These are phyloP conservation scores for Rosa lucieae DNA, from an alignment of 306 rosid species.

Conservation along the genomic window DNA sequence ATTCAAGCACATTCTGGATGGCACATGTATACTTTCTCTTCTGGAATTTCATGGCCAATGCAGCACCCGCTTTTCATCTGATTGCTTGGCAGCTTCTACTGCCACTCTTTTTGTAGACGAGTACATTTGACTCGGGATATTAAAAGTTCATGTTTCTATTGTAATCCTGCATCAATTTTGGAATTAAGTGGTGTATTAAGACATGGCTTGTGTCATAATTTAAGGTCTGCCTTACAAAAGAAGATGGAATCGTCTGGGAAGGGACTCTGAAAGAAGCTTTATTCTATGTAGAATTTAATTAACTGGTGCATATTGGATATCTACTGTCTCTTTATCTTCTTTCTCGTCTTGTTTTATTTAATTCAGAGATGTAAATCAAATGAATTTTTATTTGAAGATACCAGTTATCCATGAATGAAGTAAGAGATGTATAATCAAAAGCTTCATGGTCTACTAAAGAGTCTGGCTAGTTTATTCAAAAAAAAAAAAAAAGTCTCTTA, in stretches of 20 bases:
- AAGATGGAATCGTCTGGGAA: too few relatives aligned
- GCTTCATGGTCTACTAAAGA: neutral
- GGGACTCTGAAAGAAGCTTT: too few relatives aligned
- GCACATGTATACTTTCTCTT: neutral
- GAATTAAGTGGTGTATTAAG: neutral
- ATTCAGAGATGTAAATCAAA: neutral
- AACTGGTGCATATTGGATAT: neutral
- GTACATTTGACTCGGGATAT: neutral
- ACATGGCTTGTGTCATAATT: neutral
- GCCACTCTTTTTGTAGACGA: neutral
- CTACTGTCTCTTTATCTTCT: neutral
- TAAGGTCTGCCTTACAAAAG: neutral
- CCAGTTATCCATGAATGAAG: neutral
- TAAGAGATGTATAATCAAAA: neutral
- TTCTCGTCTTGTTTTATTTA: neutral
- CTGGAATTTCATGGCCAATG: neutral
- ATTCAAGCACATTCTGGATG: neutral
- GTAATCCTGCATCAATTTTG: neutral
- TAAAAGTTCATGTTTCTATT: neutral
- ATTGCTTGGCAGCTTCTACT: neutral
- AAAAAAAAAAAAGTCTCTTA: too few relatives aligned
- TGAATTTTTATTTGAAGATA: neutral
- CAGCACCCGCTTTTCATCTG: neutral
- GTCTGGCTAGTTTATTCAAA: neutral
- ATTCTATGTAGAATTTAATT: too few relatives aligned